Evolutionary conservation across 441 rosid species (phyloP), one percentile per base, ranked within the genome.

Genomic region (Corymbia calophylla): DNA sequence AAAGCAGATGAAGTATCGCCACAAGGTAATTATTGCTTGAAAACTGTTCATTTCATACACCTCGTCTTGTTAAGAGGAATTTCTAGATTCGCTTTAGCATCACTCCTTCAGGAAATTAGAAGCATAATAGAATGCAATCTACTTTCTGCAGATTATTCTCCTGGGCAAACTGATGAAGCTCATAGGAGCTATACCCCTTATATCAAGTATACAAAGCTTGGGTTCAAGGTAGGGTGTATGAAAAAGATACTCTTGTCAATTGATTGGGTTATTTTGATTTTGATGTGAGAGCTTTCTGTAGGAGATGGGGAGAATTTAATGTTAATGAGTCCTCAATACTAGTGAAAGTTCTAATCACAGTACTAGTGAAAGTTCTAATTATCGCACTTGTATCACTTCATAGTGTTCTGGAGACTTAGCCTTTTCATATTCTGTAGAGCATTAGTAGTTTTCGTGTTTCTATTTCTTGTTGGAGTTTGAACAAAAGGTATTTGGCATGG

Each of bases 181-280:
- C 91, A 91, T 87, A 87, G 92, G 88, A 95, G 96, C 92, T 93
- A 94, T 91, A 97, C 97, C 70, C 99, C 97, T 87, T 93, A 90
- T 89, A 95, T 97, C 87, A 98, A 94, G 90, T 98, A 96, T 91
- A 95, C 95, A 86, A 98, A 97, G 94, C 99, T 98, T 90, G 97
- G 94, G 92, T 98, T 98, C 94, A 94, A 94, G 98, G 99, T 97
- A 54, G 88, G 58, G 54, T 87, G 49, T 15, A 53, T 39, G 25
- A 35, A 21, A 47, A 70, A 31, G 29, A 53, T 88, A 39, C 86
- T 25, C 88, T 32, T 54, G 51, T 77, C n/a, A 55, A 35, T 53
- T 32, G 64, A 86, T 32, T 4, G 8, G 60, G 58, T 55, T 86
- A 18, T 25, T 32, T 60, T 66, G 55, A 84, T 68, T 53, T 47